Percentiles rank a stretch among this genome's conserved stretches.
Evolutionary conservation across 2,329 filamentous ascomycete species (phyloP).

Genomic region (Aspergillus sp.): DNA sequence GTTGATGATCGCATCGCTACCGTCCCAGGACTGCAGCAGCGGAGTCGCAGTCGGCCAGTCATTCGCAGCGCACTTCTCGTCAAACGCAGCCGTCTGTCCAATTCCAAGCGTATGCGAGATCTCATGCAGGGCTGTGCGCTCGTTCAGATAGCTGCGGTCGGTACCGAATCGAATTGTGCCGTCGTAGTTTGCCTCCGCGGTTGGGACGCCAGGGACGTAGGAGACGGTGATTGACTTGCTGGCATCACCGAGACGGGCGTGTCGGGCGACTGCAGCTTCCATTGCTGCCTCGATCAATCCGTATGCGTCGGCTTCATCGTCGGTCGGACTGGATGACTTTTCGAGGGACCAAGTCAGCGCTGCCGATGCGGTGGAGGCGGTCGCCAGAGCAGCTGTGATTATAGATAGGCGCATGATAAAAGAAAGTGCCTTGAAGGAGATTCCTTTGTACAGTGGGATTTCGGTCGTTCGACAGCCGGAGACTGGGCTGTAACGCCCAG

Average conservation of each 20-base stretch:
- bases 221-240: conserved; percentile 4
- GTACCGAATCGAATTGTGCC: conserved; percentile 6
- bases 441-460: too few relatives aligned
- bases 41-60: conserved; percentile 6
- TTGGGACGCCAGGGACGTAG: conserved; percentile 10
- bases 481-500: too few relatives aligned
- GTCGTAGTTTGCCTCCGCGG: conserved; percentile 11
- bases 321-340: not conserved
- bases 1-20: not conserved
- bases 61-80: not conserved
- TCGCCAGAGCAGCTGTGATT: not conserved
- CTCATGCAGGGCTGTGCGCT: conserved; percentile 11
- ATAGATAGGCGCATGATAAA: not conserved
- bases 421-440: too few relatives aligned
- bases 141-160: conserved; percentile 6
- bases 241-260: conserved; percentile 5
- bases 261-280: conserved; percentile 7
- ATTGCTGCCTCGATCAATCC: conserved; percentile 5
- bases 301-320: conserved; percentile 4
- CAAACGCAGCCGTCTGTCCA: conserved; percentile 7
- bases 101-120: conserved; percentile 11
- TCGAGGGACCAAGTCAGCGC: not conserved
- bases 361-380: not conserved
- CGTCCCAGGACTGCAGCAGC: conserved; percentile 9
- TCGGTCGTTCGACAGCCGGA: too few relatives aligned